A percentile compares a stretch with the other conserved stretches of the same genome.
These are phyloP conservation scores for Mycena epipterygia DNA, from an alignment of 768 basidiomycete genomes.

Conservation along the genomic window DNA sequence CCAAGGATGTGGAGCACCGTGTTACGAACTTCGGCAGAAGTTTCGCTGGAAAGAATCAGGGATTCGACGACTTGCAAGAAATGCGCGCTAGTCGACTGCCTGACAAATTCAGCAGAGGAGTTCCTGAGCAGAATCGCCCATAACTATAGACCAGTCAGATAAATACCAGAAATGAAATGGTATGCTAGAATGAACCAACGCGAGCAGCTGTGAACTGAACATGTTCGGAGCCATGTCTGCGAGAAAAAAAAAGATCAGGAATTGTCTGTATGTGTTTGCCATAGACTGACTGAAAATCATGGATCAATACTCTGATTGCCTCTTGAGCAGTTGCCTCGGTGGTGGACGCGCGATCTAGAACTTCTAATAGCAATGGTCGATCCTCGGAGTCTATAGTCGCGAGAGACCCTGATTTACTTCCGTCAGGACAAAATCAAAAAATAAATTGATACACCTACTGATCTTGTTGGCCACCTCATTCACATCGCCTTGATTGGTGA, in stretches of 20 bases:
- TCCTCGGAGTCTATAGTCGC: conserved; percentile 31
- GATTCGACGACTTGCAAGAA: conserved; percentile 26
- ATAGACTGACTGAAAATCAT: conserved; percentile 26
- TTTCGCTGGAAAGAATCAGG: conserved; percentile 6
- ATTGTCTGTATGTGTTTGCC: no score
- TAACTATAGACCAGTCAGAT: not conserved
- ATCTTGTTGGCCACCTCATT: conserved; percentile 33
- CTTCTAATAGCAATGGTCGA: conserved; percentile 29
- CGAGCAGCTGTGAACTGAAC: conserved; percentile 37
- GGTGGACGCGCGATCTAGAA: conserved; percentile 30
- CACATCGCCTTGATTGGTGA: conserved; percentile 32
- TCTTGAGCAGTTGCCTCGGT: conserved; percentile 26
- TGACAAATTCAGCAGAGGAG: conserved; percentile 31
- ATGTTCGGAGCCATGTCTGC: conserved; percentile 26
- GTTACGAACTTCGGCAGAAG: conserved; percentile 28
- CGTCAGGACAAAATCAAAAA: not conserved
- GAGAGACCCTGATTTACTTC: conserved; percentile 21
- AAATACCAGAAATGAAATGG: not conserved
- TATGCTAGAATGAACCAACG: not conserved
- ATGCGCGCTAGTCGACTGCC: conserved; percentile 29
- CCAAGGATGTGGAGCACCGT: conserved; percentile 30
- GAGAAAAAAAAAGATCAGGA: not conserved
- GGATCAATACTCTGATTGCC: conserved; percentile 28
- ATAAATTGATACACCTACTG: not conserved
- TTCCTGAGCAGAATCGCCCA: conserved; percentile 37